These are phyloP conservation scores for Brassica rapa DNA, from an alignment of 345 rosid species.

Conservation along the genomic window DNA sequence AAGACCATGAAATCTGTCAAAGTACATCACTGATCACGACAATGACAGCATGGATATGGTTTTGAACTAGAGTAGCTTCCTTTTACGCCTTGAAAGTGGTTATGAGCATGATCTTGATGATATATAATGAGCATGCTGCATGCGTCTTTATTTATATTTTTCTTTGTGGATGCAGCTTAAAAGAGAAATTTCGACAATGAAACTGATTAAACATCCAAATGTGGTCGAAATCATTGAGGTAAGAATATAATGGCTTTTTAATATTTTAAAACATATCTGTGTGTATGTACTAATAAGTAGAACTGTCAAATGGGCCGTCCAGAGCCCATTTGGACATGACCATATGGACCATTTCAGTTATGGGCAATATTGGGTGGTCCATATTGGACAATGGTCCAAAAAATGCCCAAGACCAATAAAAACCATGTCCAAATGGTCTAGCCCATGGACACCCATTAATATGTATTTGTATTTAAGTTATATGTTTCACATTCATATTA, in stretches of 20 bases:
- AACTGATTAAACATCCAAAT: constrained; percentile 94
- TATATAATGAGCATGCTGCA: neutral
- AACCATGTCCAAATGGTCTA: too few species aligned
- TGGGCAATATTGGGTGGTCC: too few species aligned
- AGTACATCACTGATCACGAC: neutral
- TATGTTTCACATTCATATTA: too few species aligned
- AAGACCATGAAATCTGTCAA: neutral
- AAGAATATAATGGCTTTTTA: neutral
- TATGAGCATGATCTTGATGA: neutral
- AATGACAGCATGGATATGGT: neutral
- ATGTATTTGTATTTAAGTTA: too few species aligned
- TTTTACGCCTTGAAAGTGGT: neutral
- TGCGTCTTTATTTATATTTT: neutral
- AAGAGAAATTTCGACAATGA: constrained; percentile 93
- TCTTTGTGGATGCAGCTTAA: constrained; percentile 55
- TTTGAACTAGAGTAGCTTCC: neutral
- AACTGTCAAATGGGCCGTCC: too few species aligned
- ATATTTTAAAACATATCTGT: neutral
- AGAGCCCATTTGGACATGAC: too few species aligned
- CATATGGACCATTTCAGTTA: too few species aligned
- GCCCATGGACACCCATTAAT: too few species aligned
- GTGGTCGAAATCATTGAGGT: constrained; percentile 87
- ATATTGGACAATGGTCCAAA: too few species aligned
- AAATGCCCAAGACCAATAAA: too few species aligned
- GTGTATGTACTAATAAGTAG: neutral